phyloP scores from a whole-genome alignment of 768 basidiomycete genomes.

The Lactifluus hygrophoroides region DNA sequence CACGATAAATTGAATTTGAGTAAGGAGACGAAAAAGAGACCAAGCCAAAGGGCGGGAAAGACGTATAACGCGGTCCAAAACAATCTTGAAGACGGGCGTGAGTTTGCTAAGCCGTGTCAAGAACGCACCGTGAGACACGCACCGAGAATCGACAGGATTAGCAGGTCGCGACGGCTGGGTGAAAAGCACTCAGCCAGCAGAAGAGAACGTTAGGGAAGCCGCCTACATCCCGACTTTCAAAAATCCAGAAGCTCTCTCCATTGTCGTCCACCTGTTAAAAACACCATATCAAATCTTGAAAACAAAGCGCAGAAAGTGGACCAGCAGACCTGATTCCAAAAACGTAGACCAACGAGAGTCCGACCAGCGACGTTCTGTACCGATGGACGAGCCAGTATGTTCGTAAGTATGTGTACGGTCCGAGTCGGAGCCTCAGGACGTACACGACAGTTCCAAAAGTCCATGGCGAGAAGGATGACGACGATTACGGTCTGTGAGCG shows the following conservation, averaged over 20 bases:
- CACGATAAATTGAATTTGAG: slow-evolving; percentile 85
- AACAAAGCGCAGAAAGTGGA: background rate
- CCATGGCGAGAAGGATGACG: slow-evolving; percentile 89
- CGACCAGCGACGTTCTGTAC: slow-evolving; percentile 85
- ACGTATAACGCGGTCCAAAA: slow-evolving; percentile 75
- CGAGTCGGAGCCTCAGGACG: slow-evolving; percentile 22
- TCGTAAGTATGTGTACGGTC: too few relatives aligned
- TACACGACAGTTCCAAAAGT: slow-evolving; percentile 97
- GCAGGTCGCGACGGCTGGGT: slow-evolving; percentile 76
- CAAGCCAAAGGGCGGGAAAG: slow-evolving; percentile 84
- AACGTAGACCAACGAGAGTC: slow-evolving; percentile 87
- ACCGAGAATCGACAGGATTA: slow-evolving; percentile 85
- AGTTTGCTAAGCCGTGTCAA: background rate
- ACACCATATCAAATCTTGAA: slow-evolving; percentile 24
- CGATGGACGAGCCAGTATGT: background rate
- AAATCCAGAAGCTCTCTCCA: slow-evolving; percentile 95
- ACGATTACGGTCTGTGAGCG: slow-evolving; percentile 69
- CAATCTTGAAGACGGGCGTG: background rate
- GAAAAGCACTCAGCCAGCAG: background rate
- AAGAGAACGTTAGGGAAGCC: slow-evolving; percentile 9
- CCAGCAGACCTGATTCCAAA: slow-evolving; percentile 84
- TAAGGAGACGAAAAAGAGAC: slow-evolving; percentile 80
- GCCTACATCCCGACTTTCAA: slow-evolving; percentile 90
- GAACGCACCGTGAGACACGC: slow-evolving; percentile 23
- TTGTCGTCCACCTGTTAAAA: slow-evolving; percentile 78